Evolutionary conservation across 345 rosid genomes (phyloP).

Genomic region (Hibiscus tridactylites): DNA sequence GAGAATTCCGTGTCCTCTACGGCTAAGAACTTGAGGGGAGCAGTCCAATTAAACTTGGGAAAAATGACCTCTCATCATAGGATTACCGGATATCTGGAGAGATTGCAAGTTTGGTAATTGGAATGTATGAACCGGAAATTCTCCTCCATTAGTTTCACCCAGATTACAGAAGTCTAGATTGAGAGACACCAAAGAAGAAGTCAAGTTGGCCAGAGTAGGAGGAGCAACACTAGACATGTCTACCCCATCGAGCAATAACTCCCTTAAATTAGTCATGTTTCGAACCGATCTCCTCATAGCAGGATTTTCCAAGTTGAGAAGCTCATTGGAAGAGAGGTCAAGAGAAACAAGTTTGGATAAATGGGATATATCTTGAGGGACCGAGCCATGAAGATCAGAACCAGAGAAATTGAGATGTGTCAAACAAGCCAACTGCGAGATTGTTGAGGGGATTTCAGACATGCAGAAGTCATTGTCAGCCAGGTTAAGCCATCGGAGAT

Average conservation of each 20-base stretch:
- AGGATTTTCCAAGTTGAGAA: background rate
- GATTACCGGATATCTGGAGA: background rate
- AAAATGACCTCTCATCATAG: background rate
- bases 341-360: background rate
- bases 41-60: background rate
- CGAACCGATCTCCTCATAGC: background rate
- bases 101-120: background rate
- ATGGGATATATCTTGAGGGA: constrained; percentile 6
- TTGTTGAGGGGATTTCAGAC: constrained; percentile 3
- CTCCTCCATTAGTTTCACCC: background rate
- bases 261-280: background rate
- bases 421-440: constrained; percentile 12
- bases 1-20: background rate
- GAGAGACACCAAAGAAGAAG: background rate
- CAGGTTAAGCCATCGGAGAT: constrained; percentile 21
- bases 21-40: background rate
- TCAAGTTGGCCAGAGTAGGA: background rate
- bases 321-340: background rate
- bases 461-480: background rate
- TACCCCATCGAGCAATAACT: background rate
- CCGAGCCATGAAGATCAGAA: background rate
- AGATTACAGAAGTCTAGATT: background rate
- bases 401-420: constrained; percentile 4
- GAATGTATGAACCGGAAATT: background rate
- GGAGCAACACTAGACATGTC: background rate